Evolutionary conservation across 768 basidiomycete species (phyloP), one percentile per base, ranked within the genome.

Genomic region (Rubroboletus pulcherrimus): DNA sequence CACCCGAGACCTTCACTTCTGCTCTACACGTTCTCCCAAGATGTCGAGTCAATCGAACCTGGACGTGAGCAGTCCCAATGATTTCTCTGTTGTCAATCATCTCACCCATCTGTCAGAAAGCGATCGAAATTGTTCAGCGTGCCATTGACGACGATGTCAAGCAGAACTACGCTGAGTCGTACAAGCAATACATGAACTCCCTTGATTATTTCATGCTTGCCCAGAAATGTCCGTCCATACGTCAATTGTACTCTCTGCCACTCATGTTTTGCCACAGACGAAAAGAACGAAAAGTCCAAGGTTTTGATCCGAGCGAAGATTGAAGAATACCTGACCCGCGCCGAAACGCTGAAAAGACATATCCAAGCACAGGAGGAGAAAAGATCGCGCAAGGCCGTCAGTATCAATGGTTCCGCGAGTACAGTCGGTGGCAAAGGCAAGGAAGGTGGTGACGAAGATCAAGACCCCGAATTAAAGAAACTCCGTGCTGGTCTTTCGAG

Each of bases 151-250:
- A 91, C 59, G 97, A 99, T 75, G 80, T 81, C 58, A 93, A 93
- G 71, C 87, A 89, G 72, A 92, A 97, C 74, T 99, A 98, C 75
- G 77, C 82, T 7, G 93, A 95, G 65, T 95, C 95, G 19, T 96
- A 92, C 82, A 95, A 91, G 76, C 82, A 86, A 61, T 97, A 97
- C 75, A 87, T 89, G 78, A 96, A 98, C 79, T 81, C 92, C 1
- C 81, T 98, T 56, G 97, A 99, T 69, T 99, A 96, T 71, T 99
- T 99, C 73, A 93, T 98, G 90, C 89, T 98, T 61, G 94, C 95
- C 9, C 78, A 93, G 69, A 95, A 94, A 73, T 95, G 93, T 94
- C 60, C 30, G 69, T 63, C 11, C 21, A 17, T 54, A 35, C 37
- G 37, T 35, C 29, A 3, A 26, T 14, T 8, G 11, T 15, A 4